Conservation (phyloP, 2,329 filamentous ascomycete genomes). For the Trichoderma lentiforme region DNA sequence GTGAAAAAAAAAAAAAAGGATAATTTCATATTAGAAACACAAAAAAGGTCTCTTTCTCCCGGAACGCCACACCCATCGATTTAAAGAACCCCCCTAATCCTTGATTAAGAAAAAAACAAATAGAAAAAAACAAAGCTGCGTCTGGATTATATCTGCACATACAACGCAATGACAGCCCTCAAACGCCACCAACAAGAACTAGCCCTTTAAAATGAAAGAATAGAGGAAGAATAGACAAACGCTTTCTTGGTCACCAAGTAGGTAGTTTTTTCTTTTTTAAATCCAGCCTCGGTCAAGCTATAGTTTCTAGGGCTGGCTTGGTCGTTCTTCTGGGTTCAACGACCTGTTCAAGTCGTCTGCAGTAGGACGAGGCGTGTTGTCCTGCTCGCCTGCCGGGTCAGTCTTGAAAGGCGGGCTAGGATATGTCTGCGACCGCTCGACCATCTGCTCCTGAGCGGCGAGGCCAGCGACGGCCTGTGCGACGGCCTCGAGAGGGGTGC, state of each 20-base stretch:
- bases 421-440: constrained; percentile 35
- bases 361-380: constrained; percentile 30
- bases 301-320: constrained; percentile 22
- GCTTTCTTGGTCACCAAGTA: neutral
- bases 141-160: constrained; percentile 2
- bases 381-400: constrained; percentile 38
- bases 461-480: constrained; percentile 48
- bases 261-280: neutral
- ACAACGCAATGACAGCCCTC: neutral
- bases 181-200: constrained; percentile 1
- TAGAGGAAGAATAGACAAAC: neutral
- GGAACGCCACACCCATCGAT: constrained; percentile 26
- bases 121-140: neutral
- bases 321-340: constrained; percentile 40
- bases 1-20: neutral
- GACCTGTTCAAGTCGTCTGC: constrained; percentile 56
- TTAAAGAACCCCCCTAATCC: constrained; percentile 18
- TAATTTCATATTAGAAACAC: constrained; percentile 8
- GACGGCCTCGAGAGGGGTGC: constrained; percentile 46
- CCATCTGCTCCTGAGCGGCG: constrained; percentile 41
- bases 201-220: neutral
- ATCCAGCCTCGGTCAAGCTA: neutral
- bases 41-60: constrained; percentile 9
- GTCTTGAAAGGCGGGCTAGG: constrained; percentile 35
- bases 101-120: constrained; percentile 20